phyloP scores from a whole-genome alignment of 441 rosid species.

The Francoa sonchifolia region DNA sequence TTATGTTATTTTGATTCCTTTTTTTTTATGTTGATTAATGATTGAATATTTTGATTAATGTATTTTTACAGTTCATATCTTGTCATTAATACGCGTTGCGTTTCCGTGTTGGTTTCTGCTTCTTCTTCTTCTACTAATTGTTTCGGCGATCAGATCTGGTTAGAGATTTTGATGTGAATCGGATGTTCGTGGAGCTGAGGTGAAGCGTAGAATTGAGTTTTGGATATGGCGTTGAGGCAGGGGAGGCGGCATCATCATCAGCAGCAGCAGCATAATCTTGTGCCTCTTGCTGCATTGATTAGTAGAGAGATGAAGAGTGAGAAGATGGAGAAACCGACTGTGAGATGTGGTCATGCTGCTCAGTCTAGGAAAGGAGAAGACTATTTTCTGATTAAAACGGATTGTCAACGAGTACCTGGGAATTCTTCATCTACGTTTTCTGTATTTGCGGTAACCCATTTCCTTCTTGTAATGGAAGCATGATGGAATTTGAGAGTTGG shows the following conservation, averaged over 20 bases:
- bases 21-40: constrained; percentile 15
- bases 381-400: constrained; percentile 50
- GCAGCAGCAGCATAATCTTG: constrained; percentile 54
- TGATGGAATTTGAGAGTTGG: not conserved
- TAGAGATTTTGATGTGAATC: constrained; percentile 6
- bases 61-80: constrained; percentile 41
- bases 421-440: constrained; percentile 56
- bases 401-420: constrained; percentile 51
- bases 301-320: constrained; percentile 53
- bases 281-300: constrained; percentile 72
- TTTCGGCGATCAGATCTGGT: constrained; percentile 39
- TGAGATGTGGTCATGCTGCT: constrained; percentile 55
- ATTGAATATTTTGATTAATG: constrained; percentile 20
- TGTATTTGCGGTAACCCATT: constrained; percentile 53
- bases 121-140: constrained; percentile 14
- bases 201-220: not conserved
- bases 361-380: constrained; percentile 85
- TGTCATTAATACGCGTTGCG: constrained; percentile 47
- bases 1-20: constrained; percentile 4
- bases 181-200: not conserved
- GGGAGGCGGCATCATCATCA: constrained; percentile 33
- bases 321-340: constrained; percentile 66
- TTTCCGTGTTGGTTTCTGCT: constrained; percentile 24
- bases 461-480: not conserved
- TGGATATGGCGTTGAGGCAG: constrained; percentile 46